Percentiles rank a stretch among this genome's conserved stretches.
Conservation (phyloP, 768 basidiomycete genomes). For the Lactifluus subvellereus region DNA sequence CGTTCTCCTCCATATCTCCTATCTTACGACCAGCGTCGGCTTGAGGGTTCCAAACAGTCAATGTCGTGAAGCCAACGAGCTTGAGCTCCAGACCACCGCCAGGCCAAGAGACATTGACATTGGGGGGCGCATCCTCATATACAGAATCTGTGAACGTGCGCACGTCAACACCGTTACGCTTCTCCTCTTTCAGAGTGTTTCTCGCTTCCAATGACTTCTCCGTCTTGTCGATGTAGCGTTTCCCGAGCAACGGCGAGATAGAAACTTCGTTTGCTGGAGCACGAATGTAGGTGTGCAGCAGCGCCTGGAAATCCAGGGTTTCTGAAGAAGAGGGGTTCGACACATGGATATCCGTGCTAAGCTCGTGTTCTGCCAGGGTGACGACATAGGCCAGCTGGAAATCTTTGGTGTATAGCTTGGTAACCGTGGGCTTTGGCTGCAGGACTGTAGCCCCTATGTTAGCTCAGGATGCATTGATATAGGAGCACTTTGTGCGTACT, state of each 20-base stretch:
- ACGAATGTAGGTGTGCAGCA: slow-evolving; percentile 87
- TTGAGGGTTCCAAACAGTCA: slow-evolving; percentile 96
- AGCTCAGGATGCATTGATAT: not conserved
- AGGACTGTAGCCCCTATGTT: slow-evolving; percentile 43
- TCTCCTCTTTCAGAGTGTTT: slow-evolving; percentile 49
- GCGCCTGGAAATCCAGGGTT: slow-evolving; percentile 79
- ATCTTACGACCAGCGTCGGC: slow-evolving; percentile 62
- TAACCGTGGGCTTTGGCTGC: slow-evolving; percentile 54
- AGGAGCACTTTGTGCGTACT: slow-evolving; percentile 41
- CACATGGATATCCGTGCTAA: slow-evolving; percentile 78
- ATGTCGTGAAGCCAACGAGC: slow-evolving; percentile 57
- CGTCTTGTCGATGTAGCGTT: slow-evolving; percentile 78
- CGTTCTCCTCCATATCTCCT: slow-evolving; percentile 82
- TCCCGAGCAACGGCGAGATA: slow-evolving; percentile 57
- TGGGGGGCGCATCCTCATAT: slow-evolving; percentile 56
- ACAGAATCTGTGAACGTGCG: slow-evolving; percentile 64
- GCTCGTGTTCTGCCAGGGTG: slow-evolving; percentile 63
- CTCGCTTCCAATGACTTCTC: slow-evolving; percentile 48
- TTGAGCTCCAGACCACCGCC: slow-evolving; percentile 49
- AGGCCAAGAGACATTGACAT: slow-evolving; percentile 57
- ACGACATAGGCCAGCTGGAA: slow-evolving; percentile 81
- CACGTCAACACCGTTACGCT: slow-evolving; percentile 61
- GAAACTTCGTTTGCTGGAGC: slow-evolving; percentile 54
- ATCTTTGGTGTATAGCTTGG: slow-evolving; percentile 49
- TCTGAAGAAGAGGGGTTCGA: slow-evolving; percentile 49